Evolutionary conservation across 306 rosid species (phyloP).

Genomic region (Ochetophila trinervis): DNA sequence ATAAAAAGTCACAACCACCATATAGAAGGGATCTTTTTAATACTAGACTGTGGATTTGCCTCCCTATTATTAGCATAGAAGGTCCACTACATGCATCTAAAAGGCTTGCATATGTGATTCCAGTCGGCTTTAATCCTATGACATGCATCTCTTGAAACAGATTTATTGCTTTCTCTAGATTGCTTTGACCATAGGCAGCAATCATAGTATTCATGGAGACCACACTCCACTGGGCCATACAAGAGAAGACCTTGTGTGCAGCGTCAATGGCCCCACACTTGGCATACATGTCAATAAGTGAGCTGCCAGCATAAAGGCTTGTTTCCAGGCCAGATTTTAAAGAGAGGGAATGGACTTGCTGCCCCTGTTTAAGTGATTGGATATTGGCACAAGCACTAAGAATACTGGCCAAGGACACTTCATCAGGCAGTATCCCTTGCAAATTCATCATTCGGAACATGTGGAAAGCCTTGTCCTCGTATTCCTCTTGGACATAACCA

Average conservation of each 20-base stretch:
- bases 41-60: conserved; percentile 57
- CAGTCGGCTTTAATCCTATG: conserved; percentile 57
- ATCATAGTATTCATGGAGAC: conserved; percentile 69
- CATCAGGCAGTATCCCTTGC: conserved; percentile 52
- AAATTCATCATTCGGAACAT: conserved; percentile 63
- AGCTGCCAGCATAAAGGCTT: conserved; percentile 65
- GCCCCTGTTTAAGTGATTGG: conserved; percentile 47
- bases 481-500: conserved; percentile 67
- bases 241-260: conserved; percentile 48
- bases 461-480: conserved; percentile 51
- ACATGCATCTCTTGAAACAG: conserved; percentile 53
- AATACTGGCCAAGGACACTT: conserved; percentile 78
- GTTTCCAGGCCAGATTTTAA: conserved; percentile 68
- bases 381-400: conserved; percentile 73
- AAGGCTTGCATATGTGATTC: conserved; percentile 62
- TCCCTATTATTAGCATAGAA: conserved; percentile 43
- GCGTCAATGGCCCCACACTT: conserved; percentile 51
- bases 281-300: conserved; percentile 82
- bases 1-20: conserved; percentile 52
- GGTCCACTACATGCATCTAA: conserved; percentile 60
- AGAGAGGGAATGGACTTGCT: conserved; percentile 62
- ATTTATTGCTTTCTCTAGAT: conserved; percentile 48
- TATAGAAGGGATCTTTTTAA: conserved; percentile 53
- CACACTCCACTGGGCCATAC: conserved; percentile 56
- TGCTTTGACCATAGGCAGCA: conserved; percentile 52